phyloP scores from a whole-genome alignment of 2,329 filamentous ascomycete species.

The Penicillium sp. region DNA sequence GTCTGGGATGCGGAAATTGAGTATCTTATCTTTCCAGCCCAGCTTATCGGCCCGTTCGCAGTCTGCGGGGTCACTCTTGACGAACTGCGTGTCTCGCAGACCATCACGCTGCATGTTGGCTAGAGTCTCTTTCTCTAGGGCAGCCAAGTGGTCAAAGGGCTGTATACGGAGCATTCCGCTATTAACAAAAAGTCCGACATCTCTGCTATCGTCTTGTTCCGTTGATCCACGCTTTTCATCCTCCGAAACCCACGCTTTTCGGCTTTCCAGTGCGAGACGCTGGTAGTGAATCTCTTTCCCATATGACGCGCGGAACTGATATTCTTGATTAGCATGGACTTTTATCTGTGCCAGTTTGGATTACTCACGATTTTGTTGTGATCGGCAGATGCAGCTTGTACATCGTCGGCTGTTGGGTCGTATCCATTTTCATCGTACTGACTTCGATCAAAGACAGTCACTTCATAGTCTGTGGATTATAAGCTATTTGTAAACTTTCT shows the following conservation, averaged over 20 bases:
- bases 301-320: slow-evolving; percentile 20
- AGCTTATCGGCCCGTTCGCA: slow-evolving; percentile 10
- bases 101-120: slow-evolving; percentile 21
- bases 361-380: slow-evolving; percentile 20
- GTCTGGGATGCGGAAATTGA: slow-evolving; percentile 15
- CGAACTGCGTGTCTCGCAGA: slow-evolving; percentile 17
- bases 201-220: slow-evolving; percentile 7
- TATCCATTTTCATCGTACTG: slow-evolving; percentile 17
- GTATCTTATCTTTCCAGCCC: slow-evolving; percentile 20
- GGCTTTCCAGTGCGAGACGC: slow-evolving; percentile 19
- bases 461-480: slow-evolving; percentile 5
- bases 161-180: slow-evolving; percentile 22
- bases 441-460: slow-evolving; percentile 18
- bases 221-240: slow-evolving; percentile 15
- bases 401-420: slow-evolving; percentile 11
- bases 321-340: not conserved
- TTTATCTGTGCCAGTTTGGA: no score
- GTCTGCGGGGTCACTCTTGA: slow-evolving; percentile 17
- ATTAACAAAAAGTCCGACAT: slow-evolving; percentile 15
- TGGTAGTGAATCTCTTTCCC: slow-evolving; percentile 19
- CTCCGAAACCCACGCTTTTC: slow-evolving; percentile 12
- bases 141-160: slow-evolving; percentile 11
- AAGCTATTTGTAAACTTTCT: not conserved
- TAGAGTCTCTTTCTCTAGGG: slow-evolving; percentile 18
- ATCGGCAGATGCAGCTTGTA: slow-evolving; percentile 21